Evolutionary conservation across 2,329 filamentous ascomycete species (phyloP).

Genomic region (Mycogone perniciosa): DNA sequence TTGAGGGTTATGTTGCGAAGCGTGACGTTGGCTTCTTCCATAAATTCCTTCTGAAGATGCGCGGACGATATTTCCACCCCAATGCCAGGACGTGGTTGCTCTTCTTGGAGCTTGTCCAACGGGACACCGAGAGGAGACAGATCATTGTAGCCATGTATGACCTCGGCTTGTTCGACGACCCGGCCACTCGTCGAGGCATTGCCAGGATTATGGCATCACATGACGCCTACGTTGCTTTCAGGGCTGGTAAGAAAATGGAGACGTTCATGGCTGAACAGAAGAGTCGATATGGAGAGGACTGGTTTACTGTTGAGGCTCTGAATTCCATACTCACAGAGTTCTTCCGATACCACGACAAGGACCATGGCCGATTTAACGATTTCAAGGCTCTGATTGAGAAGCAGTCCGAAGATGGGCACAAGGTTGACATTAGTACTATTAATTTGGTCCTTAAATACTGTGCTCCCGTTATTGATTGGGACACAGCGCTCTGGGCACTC

Average conservation of each 20-base stretch:
- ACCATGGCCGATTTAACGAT: slow-evolving; percentile 20
- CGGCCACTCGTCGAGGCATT: slow-evolving; percentile 30
- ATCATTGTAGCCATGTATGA: slow-evolving; percentile 42
- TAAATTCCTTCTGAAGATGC: slow-evolving; percentile 36
- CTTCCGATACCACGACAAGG: slow-evolving; percentile 30
- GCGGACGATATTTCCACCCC: slow-evolving; percentile 30
- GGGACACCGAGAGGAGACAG: slow-evolving; percentile 47
- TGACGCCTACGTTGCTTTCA: slow-evolving; percentile 38
- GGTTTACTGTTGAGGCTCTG: slow-evolving; percentile 33
- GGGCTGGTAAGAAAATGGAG: slow-evolving; percentile 26
- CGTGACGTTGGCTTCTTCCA: slow-evolving; percentile 38
- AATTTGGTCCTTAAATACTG: slow-evolving; percentile 33
- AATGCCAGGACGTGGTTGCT: slow-evolving; percentile 43
- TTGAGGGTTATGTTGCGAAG: slow-evolving; percentile 33
- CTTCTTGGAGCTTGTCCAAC: slow-evolving; percentile 49
- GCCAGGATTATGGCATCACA: slow-evolving; percentile 37
- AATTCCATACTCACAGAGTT: slow-evolving; percentile 38
- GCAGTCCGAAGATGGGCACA: slow-evolving; percentile 18
- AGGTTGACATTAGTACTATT: slow-evolving; percentile 27
- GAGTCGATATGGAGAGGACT: slow-evolving; percentile 39
- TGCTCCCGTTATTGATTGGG: slow-evolving; percentile 22
- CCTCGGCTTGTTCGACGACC: slow-evolving; percentile 36
- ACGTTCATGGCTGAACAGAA: slow-evolving; percentile 36
- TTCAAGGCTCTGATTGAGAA: slow-evolving; percentile 23
- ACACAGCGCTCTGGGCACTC: slow-evolving; percentile 27